Base-by-base conservation (phyloP, 2,329 filamentous ascomycete species). In the Arthrobotrys iridis region DNA sequence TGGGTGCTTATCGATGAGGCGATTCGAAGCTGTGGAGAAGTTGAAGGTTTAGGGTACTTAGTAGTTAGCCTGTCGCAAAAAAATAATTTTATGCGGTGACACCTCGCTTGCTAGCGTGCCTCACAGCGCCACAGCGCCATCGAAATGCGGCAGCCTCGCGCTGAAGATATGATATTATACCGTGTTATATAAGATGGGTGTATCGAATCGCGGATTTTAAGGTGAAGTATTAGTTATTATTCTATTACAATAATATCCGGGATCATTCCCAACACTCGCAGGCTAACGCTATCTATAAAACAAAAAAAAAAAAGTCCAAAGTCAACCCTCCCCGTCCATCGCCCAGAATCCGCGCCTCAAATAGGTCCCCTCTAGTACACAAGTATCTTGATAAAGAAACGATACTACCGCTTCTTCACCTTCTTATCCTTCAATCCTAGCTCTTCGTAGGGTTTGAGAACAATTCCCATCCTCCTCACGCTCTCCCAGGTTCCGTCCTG, bases 401-500 rank as follows among this genome's bases (percentile, higher is more conserved):
- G 6, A 18, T 20, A 33, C 41, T 59, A 65, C 41, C 60, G 43
- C 45, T 62, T 74, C 55, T 74, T 74, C 13, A 62, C 20, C 52
- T 74, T 62, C 55, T 70, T 76, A 45, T 70, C 58, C 41, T 73
- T 67, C 46, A 68, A 22, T 28, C 65, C 66, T 15, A 66, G 10
- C 26, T 77, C 73, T 1, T 72, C 50, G 35, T 72, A 72, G 5
- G 59, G 59, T 46, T 72, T 73, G 3, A 77, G 45, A 46, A 78
- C 73, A 22, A 78, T 80, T 0, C 85, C 84, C 35, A 85, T 77
- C 0, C 83, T 81, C 55, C 83, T 82, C 3, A 86, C 91, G 79
- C 90, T 93, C 28, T 85, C 86, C 92, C 92, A 95, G 3, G 94
- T 90, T 79, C 90, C 93, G 57, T 90, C 88, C 59, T 86, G 86